Evolutionary conservation across 2,329 filamentous ascomycete species (phyloP), one percentile per base, ranked within the genome.

Genomic region (Fusarium ambrosium): DNA sequence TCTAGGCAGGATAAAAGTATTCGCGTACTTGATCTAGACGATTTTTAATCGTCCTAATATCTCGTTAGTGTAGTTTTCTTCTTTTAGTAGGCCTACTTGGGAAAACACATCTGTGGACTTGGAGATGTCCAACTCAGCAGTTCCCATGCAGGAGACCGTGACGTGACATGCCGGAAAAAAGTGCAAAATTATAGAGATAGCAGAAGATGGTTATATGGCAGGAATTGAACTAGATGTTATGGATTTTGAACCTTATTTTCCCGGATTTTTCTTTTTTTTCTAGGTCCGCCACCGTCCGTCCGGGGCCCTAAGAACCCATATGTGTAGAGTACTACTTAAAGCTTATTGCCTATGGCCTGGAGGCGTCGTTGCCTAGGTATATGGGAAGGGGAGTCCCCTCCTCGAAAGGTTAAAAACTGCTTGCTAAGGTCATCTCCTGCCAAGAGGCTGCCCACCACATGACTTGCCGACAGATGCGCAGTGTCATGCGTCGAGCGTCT

Each of bases 41-140:
- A 11, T 29, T 29, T 51, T 6, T 0, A 7, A 18, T 11, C 5
- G 5, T 10, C 9, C 2, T 0, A 2, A 6, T 29, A 29, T 24
- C 0, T 24, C 20, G 7, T 8, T 48, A 6, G 6, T 18, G 18
- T 16, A 18, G 36, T 16, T 37, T n/a, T 5, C 16, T 39, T 39
- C 3, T 39, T 39, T 10, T n/a, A 8, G 8, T 39, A 10, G 4
- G 18, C 2, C 4, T 34, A 2, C 32, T 14, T 10, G 4, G 37
- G 37, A 18, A 39, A n/a, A n/a, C 8, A 10, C 37, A 39, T 39
- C 8, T 39, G 16, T 39, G 37, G 16, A n/a, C 16, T n/a, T 36
- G 11, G 32, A 34, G 11, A 27, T 27, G 27, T 27, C 27, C 27
- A 27, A 27, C 27, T 27, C 27, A 27, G 27, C 27, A 27, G 27